Conservation (phyloP, 306 rosid species). For the Quercus engelmannii region DNA sequence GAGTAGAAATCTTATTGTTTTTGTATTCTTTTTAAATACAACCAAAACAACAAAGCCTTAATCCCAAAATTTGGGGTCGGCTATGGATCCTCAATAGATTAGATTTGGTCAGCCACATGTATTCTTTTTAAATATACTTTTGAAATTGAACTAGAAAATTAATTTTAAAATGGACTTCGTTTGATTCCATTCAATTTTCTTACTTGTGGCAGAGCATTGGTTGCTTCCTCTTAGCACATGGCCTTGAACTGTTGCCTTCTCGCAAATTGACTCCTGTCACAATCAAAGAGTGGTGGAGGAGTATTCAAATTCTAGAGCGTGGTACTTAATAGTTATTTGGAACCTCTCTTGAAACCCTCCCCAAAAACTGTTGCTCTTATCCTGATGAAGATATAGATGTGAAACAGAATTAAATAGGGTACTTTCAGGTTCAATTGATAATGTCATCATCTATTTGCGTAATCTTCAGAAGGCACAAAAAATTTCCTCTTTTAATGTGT, state of each 20-base stretch:
- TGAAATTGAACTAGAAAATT: not conserved
- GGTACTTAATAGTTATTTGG: constrained; percentile 42
- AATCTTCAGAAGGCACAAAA: no score
- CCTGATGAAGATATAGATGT: no score
- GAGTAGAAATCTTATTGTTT: not conserved
- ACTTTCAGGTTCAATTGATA: no score
- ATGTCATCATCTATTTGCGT: no score
- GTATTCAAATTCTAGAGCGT: constrained; percentile 21
- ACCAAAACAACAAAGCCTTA: no score
- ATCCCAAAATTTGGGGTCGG: no score
- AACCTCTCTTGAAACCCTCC: constrained; percentile 56
- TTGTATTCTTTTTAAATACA: no score
- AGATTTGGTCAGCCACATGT: no score
- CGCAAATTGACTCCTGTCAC: constrained; percentile 44
- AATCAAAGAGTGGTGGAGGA: constrained; percentile 56
- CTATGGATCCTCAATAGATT: no score
- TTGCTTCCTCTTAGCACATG: constrained; percentile 73
- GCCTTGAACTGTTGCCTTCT: constrained; percentile 65
- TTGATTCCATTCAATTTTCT: constrained; percentile 31
- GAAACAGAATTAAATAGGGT: no score
- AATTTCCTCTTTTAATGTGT: no score
- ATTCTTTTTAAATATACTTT: not conserved
- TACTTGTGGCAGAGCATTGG: constrained; percentile 54
- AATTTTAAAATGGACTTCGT: not conserved
- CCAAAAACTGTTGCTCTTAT: no score